phyloP scores from a whole-genome alignment of 768 basidiomycete genomes.

The Coprinellus micaceus region DNA sequence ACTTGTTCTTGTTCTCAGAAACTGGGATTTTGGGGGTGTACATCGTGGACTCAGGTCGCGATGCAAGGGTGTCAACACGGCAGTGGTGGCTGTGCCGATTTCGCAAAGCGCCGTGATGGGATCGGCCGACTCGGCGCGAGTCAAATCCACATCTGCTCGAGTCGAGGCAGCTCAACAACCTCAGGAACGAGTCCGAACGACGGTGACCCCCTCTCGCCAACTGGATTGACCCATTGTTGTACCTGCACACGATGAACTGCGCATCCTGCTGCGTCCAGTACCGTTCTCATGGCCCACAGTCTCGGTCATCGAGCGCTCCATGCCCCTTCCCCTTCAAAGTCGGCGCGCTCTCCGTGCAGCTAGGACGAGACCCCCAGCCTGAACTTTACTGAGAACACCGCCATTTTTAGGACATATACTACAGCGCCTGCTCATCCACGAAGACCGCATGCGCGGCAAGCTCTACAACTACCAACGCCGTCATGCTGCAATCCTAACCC shows the following conservation, averaged over 20 bases:
- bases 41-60: background rate
- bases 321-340: conserved; percentile 39
- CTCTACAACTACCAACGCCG: conserved; percentile 67
- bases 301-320: conserved; percentile 11
- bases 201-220: background rate
- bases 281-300: conserved; percentile 3
- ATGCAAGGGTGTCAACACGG: too few species aligned
- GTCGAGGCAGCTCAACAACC: background rate
- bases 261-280: conserved; percentile 35
- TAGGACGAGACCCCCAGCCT: conserved; percentile 20
- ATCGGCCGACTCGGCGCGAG: too few species aligned
- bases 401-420: conserved; percentile 31
- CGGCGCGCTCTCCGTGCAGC: conserved; percentile 39
- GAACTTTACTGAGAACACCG: conserved; percentile 33
- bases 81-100: too few species aligned
- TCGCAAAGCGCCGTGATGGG: too few species aligned
- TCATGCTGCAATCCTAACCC: conserved; percentile 56
- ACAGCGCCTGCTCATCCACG: conserved; percentile 35
- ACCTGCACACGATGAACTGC: conserved; percentile 14
- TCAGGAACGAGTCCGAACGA: background rate
- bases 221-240: background rate
- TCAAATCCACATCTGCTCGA: too few species aligned
- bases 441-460: conserved; percentile 38
- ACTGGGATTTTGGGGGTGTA: background rate
- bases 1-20: background rate